Conservation (phyloP, 139 green algal genomes). For the Chlorella ohadii region DNA sequence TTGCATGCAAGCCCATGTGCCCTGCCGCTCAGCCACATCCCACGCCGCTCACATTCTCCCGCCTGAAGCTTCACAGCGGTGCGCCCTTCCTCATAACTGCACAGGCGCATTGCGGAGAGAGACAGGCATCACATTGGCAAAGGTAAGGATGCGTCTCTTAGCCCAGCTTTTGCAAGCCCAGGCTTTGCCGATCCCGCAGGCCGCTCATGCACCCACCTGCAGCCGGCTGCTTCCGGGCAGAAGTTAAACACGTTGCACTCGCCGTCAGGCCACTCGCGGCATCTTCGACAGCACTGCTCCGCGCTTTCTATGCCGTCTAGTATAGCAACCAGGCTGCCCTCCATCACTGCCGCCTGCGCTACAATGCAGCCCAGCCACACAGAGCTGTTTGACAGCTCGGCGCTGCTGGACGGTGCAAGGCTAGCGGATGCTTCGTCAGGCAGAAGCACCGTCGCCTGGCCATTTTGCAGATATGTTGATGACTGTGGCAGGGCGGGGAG, state of each 20-base stretch:
- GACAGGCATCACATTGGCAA: no score
- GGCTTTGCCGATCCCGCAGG: no score
- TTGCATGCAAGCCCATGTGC: not conserved
- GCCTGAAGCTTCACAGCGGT: not conserved
- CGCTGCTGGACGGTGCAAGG: no score
- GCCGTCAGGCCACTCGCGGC: not conserved
- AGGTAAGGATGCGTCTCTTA: no score
- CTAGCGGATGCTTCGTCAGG: no score
- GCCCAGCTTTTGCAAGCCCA: no score
- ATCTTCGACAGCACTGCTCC: not conserved
- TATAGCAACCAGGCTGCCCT: not conserved
- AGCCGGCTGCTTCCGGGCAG: not conserved
- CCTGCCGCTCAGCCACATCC: not conserved
- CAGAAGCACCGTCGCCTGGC: no score
- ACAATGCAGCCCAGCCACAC: conserved; percentile 6
- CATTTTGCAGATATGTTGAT: no score
- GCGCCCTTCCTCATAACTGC: not conserved
- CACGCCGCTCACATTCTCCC: not conserved
- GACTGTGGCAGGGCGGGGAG: no score
- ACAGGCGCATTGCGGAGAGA: no score
- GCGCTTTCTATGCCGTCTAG: not conserved
- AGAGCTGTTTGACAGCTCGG: not conserved
- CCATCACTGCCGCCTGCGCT: not conserved
- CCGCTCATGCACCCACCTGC: not conserved
- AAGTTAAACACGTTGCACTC: not conserved